phyloP scores from a whole-genome alignment of 2,329 filamentous ascomycete genomes.

The Hawksworthiomyces lignivorus region DNA sequence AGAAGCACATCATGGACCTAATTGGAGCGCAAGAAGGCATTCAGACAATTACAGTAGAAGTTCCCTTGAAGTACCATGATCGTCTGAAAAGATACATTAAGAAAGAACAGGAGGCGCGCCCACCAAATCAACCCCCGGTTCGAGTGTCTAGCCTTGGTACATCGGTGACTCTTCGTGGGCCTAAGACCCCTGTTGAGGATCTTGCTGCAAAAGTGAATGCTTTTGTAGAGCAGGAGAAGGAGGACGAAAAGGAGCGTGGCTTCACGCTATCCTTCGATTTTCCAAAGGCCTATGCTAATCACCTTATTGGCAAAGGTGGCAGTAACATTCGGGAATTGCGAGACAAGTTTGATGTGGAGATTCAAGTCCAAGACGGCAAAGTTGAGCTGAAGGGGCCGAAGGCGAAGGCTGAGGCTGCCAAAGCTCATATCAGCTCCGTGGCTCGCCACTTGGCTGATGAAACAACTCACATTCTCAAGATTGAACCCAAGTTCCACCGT shows the following conservation, averaged over 20 bases:
- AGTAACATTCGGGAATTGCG: constrained; percentile 59
- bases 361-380: constrained; percentile 89
- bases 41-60: constrained; percentile 43
- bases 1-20: constrained; percentile 48
- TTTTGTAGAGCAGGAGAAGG: constrained; percentile 81
- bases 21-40: constrained; percentile 53
- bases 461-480: constrained; percentile 76
- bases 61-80: constrained; percentile 55
- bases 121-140: constrained; percentile 51
- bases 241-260: constrained; percentile 88
- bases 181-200: constrained; percentile 61
- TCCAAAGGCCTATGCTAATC: constrained; percentile 88
- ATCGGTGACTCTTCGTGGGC: constrained; percentile 68
- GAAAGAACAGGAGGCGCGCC: constrained; percentile 51
- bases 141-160: constrained; percentile 52
- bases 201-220: constrained; percentile 65
- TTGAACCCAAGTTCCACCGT: constrained; percentile 88
- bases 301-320: constrained; percentile 63
- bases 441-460: constrained; percentile 85
- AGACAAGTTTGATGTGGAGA: constrained; percentile 61
- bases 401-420: constrained; percentile 84
- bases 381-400: constrained; percentile 94
- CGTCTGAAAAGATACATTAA: constrained; percentile 57
- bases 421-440: constrained; percentile 70
- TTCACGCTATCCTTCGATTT: constrained; percentile 85